These are phyloP conservation scores for Pisolithus albus DNA, from an alignment of 768 basidiomycete species.

Conservation along the genomic window DNA sequence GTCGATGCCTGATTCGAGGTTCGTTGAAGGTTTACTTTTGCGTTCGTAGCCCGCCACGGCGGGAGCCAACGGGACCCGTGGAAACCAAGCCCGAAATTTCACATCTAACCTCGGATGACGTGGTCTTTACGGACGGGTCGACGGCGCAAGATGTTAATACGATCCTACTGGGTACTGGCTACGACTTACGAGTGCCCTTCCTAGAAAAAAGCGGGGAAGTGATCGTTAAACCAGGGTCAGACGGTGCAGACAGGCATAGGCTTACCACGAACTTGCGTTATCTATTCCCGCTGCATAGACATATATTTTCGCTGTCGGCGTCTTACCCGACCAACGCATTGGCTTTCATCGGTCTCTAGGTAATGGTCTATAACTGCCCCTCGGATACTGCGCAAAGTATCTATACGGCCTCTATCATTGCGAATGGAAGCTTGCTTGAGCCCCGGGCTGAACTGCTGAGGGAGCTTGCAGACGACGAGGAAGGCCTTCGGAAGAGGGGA, in stretches of 20 bases:
- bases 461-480: conserved; percentile 38
- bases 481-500: conserved; percentile 32
- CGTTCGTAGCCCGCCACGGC: conserved; percentile 21
- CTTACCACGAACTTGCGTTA: conserved; percentile 47
- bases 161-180: conserved; percentile 51
- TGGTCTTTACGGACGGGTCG: conserved; percentile 46
- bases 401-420: conserved; percentile 39
- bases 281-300: conserved; percentile 47
- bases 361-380: conserved; percentile 41
- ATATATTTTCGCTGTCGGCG: conserved; percentile 47
- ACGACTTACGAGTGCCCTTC: conserved; percentile 48
- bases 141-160: conserved; percentile 34
- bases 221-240: conserved; percentile 13
- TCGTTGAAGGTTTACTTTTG: conserved; percentile 30
- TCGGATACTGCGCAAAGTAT: conserved; percentile 46
- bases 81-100: conserved; percentile 39
- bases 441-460: conserved; percentile 32
- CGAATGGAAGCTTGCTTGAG: conserved; percentile 36
- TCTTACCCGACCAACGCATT: conserved; percentile 44
- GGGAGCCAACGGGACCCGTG: conserved; percentile 14
- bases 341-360: conserved; percentile 49
- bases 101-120: conserved; percentile 37
- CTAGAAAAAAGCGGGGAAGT: conserved; percentile 23
- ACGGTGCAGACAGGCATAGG: conserved; percentile 4
- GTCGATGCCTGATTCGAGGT: too few relatives aligned